Base-by-base conservation (phyloP, 2,329 filamentous ascomycete genomes). In the Podosphaera xanthii region DNA sequence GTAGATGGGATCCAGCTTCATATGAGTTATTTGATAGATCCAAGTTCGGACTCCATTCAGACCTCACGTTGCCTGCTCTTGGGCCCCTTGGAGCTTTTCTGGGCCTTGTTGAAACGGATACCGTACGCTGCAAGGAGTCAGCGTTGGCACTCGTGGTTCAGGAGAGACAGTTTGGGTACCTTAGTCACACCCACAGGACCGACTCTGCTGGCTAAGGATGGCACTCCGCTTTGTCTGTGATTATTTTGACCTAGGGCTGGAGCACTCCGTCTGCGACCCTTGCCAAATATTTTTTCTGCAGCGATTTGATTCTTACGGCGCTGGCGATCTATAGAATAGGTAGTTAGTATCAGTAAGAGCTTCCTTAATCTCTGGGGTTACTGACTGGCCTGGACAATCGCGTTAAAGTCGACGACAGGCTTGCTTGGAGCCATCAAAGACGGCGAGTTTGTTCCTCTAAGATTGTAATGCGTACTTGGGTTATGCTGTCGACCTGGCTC, bases 1-100 rank as follows among this genome's bases (percentile, higher is more conserved):
- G 61, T 59, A 69, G 59, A 69, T 74, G 61, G 74, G 70, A 66
- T 68, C 69, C 59, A 68, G 72, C 58, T 69, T 69, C 64, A 69
- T 70, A 64, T 68, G 71, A 66, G 70, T 73, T 69, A 69, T 71
- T 69, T 61, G 71, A 72, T 64, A 63, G 71, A 69, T 87, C 82
- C 2, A 86, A 75, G 64, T 87, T 83, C 68, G 86, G 83, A 8
- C 80, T 82, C 83, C 83, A 87, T 70, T 84, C 81, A 63, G 77
- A 76, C 64, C 84, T 76, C 68, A 85, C 77, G 68, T 81, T 78
- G 62, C 78, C 76, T 12, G 72, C 67, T 36, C 74, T 72, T 67
- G 69, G 61, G 59, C 61, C 30, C 40, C 40, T 48, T 52, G 46
- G 63, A n/a, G 55, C 59, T 36, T 42, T 63, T 56, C 55, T 22